These are phyloP conservation scores for Amanita pallidorosea DNA, from an alignment of 768 basidiomycete species.

Conservation along the genomic window DNA sequence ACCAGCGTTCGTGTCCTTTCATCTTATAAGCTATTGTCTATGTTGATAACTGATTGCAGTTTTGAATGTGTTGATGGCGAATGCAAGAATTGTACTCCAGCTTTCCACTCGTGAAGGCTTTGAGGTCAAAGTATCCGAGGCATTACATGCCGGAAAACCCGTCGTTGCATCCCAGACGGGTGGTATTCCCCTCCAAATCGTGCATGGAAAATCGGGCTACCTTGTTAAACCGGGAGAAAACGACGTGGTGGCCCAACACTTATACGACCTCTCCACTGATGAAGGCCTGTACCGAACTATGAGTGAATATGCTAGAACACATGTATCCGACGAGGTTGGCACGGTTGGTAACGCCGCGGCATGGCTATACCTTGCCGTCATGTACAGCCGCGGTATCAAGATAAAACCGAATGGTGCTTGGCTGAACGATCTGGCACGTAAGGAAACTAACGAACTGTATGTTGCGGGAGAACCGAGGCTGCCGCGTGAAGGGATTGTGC, in stretches of 20 bases:
- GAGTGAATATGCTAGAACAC: slow-evolving; percentile 58
- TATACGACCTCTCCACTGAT: slow-evolving; percentile 73
- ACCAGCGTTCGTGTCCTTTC: slow-evolving; percentile 48
- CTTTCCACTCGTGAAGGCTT: slow-evolving; percentile 92
- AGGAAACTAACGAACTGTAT: slow-evolving; percentile 68
- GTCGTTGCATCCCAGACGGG: slow-evolving; percentile 80
- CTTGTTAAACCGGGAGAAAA: slow-evolving; percentile 73
- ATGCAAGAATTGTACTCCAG: slow-evolving; percentile 83
- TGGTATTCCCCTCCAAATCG: slow-evolving; percentile 89
- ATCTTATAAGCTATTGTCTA: neutral
- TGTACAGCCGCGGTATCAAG: slow-evolving; percentile 69
- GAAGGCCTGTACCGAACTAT: slow-evolving; percentile 51
- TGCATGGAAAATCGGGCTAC: slow-evolving; percentile 81
- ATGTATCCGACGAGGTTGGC: slow-evolving; percentile 77
- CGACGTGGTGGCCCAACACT: slow-evolving; percentile 59
- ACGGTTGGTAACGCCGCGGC: slow-evolving; percentile 72
- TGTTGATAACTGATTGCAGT: slow-evolving; percentile 29
- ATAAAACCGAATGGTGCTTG: slow-evolving; percentile 74
- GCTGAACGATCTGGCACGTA: slow-evolving; percentile 73
- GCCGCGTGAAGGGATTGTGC: slow-evolving; percentile 33
- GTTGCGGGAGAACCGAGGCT: slow-evolving; percentile 56
- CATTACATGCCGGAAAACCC: slow-evolving; percentile 84
- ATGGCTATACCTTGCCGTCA: slow-evolving; percentile 61
- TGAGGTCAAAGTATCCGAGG: slow-evolving; percentile 95
- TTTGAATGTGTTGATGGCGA: slow-evolving; percentile 82